phyloP scores from a whole-genome alignment of 345 rosid species.

The Hypericum androsaemum region DNA sequence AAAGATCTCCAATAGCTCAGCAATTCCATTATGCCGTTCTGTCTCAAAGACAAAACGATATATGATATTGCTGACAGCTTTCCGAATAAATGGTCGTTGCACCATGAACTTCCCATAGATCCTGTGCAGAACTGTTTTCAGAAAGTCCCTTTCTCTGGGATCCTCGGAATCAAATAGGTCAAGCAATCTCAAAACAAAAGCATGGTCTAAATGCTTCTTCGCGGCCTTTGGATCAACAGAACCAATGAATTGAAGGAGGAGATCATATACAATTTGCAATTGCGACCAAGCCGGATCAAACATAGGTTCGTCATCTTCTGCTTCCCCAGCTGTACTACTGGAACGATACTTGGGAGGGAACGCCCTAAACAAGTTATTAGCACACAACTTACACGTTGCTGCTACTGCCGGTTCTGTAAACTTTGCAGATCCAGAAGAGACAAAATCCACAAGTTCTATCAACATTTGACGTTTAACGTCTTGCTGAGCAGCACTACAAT shows the following conservation, averaged over 20 bases:
- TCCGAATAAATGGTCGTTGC: constrained; percentile 57
- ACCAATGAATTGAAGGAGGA: constrained; percentile 47
- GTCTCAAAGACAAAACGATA: constrained; percentile 67
- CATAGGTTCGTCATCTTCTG: constrained; percentile 65
- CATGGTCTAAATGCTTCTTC: constrained; percentile 57
- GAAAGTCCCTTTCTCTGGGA: constrained; percentile 67
- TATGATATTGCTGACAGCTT: constrained; percentile 61
- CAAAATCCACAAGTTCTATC: constrained; percentile 56
- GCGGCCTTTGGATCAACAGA: constrained; percentile 59
- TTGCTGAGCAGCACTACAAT: constrained; percentile 32
- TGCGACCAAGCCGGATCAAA: constrained; percentile 75
- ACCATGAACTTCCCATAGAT: constrained; percentile 70
- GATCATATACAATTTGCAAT: constrained; percentile 61
- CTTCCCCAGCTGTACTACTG: constrained; percentile 35
- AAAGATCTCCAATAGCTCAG: constrained; percentile 69
- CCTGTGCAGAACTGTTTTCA: constrained; percentile 67
- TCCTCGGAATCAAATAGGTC: constrained; percentile 78
- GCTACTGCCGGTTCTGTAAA: constrained; percentile 49
- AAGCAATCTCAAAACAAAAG: constrained; percentile 46
- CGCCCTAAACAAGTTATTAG: constrained; percentile 51
- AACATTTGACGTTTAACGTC: constrained; percentile 47
- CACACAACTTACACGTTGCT: constrained; percentile 58
- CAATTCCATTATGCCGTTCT: constrained; percentile 59
- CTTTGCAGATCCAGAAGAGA: constrained; percentile 57
- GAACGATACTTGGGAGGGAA: constrained; percentile 60